These are phyloP conservation scores for Saccharomycopsis lassenensis DNA, from an alignment of 805 yeast genomes.

Conservation along the genomic window DNA sequence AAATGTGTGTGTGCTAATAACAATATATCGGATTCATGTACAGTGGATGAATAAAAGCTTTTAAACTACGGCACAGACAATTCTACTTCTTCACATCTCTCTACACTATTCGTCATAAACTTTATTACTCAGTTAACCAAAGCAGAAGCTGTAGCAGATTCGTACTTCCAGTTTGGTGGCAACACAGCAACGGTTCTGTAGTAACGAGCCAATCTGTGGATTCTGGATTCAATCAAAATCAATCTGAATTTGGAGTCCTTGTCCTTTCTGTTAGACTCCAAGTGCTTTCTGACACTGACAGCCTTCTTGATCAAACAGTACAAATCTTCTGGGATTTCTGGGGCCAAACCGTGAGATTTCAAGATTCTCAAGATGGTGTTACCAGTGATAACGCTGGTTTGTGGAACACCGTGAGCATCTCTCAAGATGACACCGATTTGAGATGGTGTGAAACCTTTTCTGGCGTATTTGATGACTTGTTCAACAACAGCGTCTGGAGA, in stretches of 20 bases:
- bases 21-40: too few species aligned
- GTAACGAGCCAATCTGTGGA: conserved; percentile 99
- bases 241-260: conserved; percentile 99
- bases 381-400: conserved; percentile 95
- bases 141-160: conserved; percentile 99
- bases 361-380: conserved; percentile 98
- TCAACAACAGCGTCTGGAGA: conserved; percentile 92
- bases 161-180: conserved; percentile 99
- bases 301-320: conserved; percentile 99
- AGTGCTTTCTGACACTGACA: conserved; percentile 99
- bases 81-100: too few species aligned
- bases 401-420: conserved; percentile 99
- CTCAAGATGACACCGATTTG: conserved; percentile 98
- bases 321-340: conserved; percentile 99
- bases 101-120: too few species aligned
- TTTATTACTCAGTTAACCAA: conserved; percentile 94
- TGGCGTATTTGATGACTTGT: conserved; percentile 98
- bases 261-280: conserved; percentile 99
- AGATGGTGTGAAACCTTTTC: conserved; percentile 99
- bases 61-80: too few species aligned
- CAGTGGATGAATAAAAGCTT: too few species aligned
- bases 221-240: conserved; percentile 99
- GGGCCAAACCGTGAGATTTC: conserved; percentile 99
- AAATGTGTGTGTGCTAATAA: too few species aligned
- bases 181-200: conserved; percentile 98